Conservation (phyloP, 768 basidiomycete species). For the Glaciozyma martinii region DNA sequence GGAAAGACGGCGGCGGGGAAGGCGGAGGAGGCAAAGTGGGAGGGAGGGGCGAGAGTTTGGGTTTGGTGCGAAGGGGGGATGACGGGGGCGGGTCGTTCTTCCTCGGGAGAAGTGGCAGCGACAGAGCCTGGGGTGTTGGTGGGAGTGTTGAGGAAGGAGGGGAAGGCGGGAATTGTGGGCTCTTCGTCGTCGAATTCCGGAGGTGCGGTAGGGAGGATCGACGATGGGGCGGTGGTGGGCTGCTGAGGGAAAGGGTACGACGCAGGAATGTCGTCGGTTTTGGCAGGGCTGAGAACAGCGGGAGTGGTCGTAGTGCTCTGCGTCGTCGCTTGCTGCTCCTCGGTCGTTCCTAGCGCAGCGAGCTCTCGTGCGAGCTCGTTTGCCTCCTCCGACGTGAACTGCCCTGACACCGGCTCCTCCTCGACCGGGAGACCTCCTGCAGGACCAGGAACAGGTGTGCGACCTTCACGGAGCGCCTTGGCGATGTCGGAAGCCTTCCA, state of each 20-base stretch:
- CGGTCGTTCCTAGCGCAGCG: constrained; percentile 8
- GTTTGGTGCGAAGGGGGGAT: constrained; percentile 31
- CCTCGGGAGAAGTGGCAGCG: constrained; percentile 33
- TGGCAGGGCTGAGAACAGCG: constrained; percentile 8
- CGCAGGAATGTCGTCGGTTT: constrained; percentile 14
- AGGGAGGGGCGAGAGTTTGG: constrained; percentile 29
- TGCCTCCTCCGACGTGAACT: constrained; percentile 16
- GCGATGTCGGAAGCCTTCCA: constrained; percentile 97
- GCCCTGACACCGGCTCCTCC: neutral
- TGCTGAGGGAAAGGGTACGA: constrained; percentile 24
- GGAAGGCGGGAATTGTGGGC: constrained; percentile 8
- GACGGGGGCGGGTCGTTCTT: constrained; percentile 35
- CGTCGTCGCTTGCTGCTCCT: neutral
- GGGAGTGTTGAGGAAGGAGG: constrained; percentile 16
- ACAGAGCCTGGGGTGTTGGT: neutral
- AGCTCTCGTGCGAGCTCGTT: constrained; percentile 24
- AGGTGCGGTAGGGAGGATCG: neutral
- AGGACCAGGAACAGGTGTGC: constrained; percentile 69
- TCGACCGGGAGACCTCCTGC: constrained; percentile 45
- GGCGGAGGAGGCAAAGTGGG: constrained; percentile 14
- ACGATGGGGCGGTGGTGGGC: constrained; percentile 18
- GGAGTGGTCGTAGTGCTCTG: neutral
- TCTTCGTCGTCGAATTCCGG: constrained; percentile 1
- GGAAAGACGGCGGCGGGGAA: constrained; percentile 29
- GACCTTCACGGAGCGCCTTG: constrained; percentile 89